Base-by-base conservation (phyloP, 805 yeast genomes). In the Candida boleticola region DNA sequence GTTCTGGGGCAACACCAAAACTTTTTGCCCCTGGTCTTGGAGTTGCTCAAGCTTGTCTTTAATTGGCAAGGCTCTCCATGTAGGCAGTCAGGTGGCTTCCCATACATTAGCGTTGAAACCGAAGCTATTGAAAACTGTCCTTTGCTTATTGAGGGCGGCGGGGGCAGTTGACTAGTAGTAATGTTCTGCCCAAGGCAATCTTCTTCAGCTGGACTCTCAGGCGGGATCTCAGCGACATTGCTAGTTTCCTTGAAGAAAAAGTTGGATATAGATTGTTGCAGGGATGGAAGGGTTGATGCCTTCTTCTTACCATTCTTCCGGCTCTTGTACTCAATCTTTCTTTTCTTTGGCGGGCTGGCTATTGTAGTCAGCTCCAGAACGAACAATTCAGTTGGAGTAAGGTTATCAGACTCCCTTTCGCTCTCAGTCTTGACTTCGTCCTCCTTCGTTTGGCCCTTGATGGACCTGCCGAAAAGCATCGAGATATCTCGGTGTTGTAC, bases 401-500 rank as follows among this genome's bases (percentile, higher is more conserved):
- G 17, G 16, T 13, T 20, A 20, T 35, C 7, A 9, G 19, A n/a
- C 19, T 17, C 9, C 19, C 29, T 22, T 14, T 23, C 27, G 27
- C 27, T 23, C 10, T 7, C 7, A 23, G 27, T 23, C 11, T 11
- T 11, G 7, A 11, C 10, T 7, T 23, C 27, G 7, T 7, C 7
- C 11, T 7, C 27, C 7, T 7, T 7, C 27, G 27, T 23, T 7
- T 7, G 7, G 7, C 11, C 27, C 47, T 37, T 17, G 45, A 37
- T 30, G 14, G 27, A 11, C 7, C 27, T 19, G 29, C 35, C 43
- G 41, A 69, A 68, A 51, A 68, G 49, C 14, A 46, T 40, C 3
- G 68, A 57, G 5, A 69, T 69, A 44, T 69, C 74, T 27, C 56
- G 46, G 37, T 58, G 58, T 37, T 57, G 58, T 10, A 45, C 46